Base-by-base conservation (phyloP, 345 rosid species). In the Carallia pectinifolia region DNA sequence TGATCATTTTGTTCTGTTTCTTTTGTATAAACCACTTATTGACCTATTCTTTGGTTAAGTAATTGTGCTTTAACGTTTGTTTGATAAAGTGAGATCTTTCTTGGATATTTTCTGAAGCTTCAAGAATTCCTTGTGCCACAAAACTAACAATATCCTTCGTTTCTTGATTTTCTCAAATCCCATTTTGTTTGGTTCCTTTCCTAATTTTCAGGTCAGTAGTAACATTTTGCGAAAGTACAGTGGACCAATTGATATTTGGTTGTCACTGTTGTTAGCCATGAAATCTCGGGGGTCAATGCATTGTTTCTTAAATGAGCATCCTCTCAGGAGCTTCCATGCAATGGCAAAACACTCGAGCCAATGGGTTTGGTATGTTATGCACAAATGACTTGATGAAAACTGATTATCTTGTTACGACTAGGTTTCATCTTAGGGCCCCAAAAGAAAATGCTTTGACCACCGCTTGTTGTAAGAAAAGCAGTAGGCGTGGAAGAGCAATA, bases 331-430 rank as follows among this genome's bases (percentile, higher is more conserved):
- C 86, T 86, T 78, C 63, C 66, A 39, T 50, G 97, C 97, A 58
- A 87, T 88, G 96, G 81, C 91, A n/a, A 83, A 85, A 58, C 93
- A 88, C 80, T 81, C 73, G 4, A 90, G 96, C 86, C 93, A 87
- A 47, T 91, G 98, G 98, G 81, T 91, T 75, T 88, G 95, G 97
- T 91, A 85, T 29, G 85, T 34, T 62, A 58, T 30, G 40, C 23
- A 0, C 8, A 61, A 59, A 15, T 3, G 15, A 9, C n/a, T 59
- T n/a, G 13, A 40, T 8, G 48, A 3, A 40, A 31, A 12, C 31
- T 27, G 17, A 5, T 23, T 58, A 31, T 4, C 9, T 54, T 2
- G 37, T 34, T 31, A 13, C 2, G 18, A 33, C 8, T 47, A 23
- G 5, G 48, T 1, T 6, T 3, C 44, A 39, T 61, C 12, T 5